phyloP scores from a whole-genome alignment of 2,329 filamentous ascomycete genomes.

The Aspergillus novoparasiticus region DNA sequence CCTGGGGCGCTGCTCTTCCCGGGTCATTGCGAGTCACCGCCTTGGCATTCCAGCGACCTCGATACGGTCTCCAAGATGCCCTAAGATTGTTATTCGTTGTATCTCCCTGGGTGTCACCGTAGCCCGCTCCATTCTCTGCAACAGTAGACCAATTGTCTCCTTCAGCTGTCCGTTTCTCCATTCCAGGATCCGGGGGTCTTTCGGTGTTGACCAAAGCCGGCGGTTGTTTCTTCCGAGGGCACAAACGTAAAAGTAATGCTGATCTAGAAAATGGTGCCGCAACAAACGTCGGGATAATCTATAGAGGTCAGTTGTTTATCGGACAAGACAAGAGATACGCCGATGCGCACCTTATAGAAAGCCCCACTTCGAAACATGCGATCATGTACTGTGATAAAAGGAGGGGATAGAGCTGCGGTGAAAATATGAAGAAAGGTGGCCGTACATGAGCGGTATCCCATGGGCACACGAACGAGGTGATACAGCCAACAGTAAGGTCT shows the following conservation, averaged over 20 bases:
- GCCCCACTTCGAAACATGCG: slow-evolving; percentile 22
- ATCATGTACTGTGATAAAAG: not conserved
- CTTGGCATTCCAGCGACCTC: slow-evolving; percentile 22
- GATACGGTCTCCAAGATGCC: slow-evolving; percentile 23
- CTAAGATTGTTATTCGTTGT: not conserved
- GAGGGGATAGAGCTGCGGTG: not conserved
- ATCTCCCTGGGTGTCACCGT: not conserved
- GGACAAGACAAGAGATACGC: not conserved
- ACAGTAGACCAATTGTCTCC: slow-evolving; percentile 3
- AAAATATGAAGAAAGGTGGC: not conserved
- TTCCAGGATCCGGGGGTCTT: not conserved
- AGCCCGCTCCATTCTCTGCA: slow-evolving; percentile 7
- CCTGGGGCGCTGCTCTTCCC: not conserved
- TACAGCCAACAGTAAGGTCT: not conserved
- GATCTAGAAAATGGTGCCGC: not conserved
- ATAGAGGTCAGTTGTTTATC: not conserved
- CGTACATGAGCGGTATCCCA: slow-evolving; percentile 7
- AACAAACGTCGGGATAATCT: not conserved
- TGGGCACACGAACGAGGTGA: not conserved
- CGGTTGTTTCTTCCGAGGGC: not conserved
- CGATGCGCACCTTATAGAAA: slow-evolving; percentile 17
- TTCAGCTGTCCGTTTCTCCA: slow-evolving; percentile 7
- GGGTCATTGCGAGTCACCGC: slow-evolving; percentile 5
- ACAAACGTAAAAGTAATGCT: not conserved
- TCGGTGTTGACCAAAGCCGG: not conserved